Base-by-base conservation (phyloP, 345 rosid genomes). In the Heritiera fomes region DNA sequence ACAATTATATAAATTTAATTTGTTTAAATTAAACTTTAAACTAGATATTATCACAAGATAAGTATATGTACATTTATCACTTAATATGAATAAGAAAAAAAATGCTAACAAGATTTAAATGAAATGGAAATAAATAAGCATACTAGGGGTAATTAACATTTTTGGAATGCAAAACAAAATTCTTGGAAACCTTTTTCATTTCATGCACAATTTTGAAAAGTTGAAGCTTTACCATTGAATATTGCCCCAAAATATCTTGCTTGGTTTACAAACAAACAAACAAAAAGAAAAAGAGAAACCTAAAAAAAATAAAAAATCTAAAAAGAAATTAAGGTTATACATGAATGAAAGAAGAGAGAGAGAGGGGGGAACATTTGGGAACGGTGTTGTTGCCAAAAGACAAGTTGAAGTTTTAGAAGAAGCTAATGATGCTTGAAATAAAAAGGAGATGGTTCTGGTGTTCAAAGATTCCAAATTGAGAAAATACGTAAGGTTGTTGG, bases 221-320 rank as follows among this genome's bases (percentile, higher is more conserved):
- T 94, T 94, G 98, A 6, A 96, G 91, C 86, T 94, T 96, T 30
- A 96, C 88, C 99, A 91, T 96, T 0, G 98, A 92, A 84, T 91
- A 94, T 53, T 92, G 95, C 75, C 97, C 98, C 85, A 94, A 70
- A 73, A 94, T 89, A 86, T 94, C 97, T 83, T 94, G 94, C 98
- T 98, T 92, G 86, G 23, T 14, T 75, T 38, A 79, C 76, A 67
- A 71, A 14, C 32, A 65, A 40, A 23, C 34, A 75, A 52, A 73
- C 50, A 0, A 23, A 23, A 23, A 23, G 28, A 23, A 23, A 23
- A 23, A 6, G 23, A 7, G 56, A 66, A 59, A 58, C 53, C 56
- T n/a, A n/a, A n/a, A 15, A n/a, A 58, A 50, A 53, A 1, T 2
- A 62, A 1, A 50, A 11, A 50, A 11, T 4, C 12, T 6, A 5